Percentiles rank a stretch among this genome's conserved stretches.
phyloP scores from a whole-genome alignment of 176 grass and related monocot genomes.

The Stipa capillata region DNA sequence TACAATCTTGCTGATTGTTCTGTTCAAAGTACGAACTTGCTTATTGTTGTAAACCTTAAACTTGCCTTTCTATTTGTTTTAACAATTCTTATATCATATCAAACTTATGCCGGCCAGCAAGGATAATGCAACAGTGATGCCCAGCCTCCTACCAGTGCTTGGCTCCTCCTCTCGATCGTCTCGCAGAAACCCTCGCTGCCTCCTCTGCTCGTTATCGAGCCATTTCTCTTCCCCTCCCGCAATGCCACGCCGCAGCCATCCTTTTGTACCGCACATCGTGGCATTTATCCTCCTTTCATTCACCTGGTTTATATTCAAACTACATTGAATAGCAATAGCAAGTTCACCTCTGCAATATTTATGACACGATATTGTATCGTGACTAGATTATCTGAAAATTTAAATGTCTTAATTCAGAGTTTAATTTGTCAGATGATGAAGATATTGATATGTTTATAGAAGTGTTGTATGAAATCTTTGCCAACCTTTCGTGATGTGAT shows the following conservation, averaged over 20 bases:
- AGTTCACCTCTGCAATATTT: neutral
- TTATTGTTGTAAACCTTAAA: too few relatives aligned
- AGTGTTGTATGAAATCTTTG: neutral
- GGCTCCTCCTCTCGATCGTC: too few relatives aligned
- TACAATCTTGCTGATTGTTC: neutral
- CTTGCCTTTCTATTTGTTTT: too few relatives aligned
- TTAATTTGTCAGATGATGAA: neutral
- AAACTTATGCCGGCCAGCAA: too few relatives aligned
- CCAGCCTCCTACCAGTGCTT: neutral
- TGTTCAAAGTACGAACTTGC: too few relatives aligned
- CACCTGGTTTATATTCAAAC: neutral
- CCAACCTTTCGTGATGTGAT: neutral
- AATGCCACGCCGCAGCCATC: neutral
- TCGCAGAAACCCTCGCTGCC: neutral
- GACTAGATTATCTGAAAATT: neutral
- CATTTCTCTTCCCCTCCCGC: neutral
- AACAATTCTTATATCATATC: too few relatives aligned
- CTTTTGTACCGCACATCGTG: neutral
- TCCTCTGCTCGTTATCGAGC: neutral
- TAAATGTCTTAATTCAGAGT: neutral
- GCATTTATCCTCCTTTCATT: neutral
- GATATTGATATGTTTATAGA: neutral
- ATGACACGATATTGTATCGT: neutral
- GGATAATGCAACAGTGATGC: neutral
- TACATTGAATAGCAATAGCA: neutral